phyloP scores from a whole-genome alignment of 306 rosid species.

The Clitoria ternatea region DNA sequence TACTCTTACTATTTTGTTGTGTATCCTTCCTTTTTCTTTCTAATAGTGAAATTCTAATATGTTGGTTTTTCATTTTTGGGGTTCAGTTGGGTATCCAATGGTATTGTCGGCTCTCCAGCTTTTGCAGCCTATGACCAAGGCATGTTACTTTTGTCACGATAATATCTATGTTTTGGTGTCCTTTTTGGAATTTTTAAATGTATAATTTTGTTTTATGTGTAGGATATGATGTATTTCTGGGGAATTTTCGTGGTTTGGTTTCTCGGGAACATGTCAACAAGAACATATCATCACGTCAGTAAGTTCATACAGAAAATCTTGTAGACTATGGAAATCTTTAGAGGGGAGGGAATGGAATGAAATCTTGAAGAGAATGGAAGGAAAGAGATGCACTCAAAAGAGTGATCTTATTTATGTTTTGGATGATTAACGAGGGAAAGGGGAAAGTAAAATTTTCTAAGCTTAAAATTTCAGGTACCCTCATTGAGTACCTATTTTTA shows the following conservation, averaged over 20 bases:
- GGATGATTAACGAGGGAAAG: background rate
- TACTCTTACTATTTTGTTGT: background rate
- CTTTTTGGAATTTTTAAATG: conserved; percentile 4
- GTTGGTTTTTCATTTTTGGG: background rate
- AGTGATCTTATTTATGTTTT: background rate
- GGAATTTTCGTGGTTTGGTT: conserved; percentile 81
- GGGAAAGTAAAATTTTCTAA: background rate
- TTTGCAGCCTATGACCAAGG: conserved; percentile 99
- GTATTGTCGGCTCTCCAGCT: conserved; percentile 96
- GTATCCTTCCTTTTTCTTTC: background rate
- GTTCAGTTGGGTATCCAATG: conserved; percentile 95
- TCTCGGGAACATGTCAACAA: conserved; percentile 78
- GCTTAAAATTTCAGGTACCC: background rate
- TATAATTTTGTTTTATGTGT: conserved; percentile 19
- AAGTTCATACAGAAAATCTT: conserved; percentile 34
- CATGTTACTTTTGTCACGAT: conserved; percentile 31
- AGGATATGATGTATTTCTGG: conserved; percentile 88
- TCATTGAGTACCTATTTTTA: background rate
- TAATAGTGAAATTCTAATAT: conserved; percentile 2
- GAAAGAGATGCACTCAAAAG: background rate
- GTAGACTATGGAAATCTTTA: background rate
- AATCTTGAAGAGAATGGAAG: background rate
- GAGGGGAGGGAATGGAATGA: background rate
- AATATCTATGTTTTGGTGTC: background rate
- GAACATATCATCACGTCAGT: conserved; percentile 74